phyloP scores from a whole-genome alignment of 1,139 yeast genomes.

The Hyphopichia khmerensis region DNA sequence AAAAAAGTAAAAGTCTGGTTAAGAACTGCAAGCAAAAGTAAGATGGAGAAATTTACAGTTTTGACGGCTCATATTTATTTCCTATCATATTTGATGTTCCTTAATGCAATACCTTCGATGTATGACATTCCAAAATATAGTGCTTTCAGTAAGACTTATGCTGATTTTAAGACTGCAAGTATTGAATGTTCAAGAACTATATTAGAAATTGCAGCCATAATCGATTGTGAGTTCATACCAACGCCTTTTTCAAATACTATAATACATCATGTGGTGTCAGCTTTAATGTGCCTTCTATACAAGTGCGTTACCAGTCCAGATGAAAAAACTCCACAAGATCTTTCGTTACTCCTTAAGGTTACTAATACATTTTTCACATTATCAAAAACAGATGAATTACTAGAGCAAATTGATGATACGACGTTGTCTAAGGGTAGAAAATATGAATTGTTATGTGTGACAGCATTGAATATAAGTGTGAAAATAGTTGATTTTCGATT shows the following conservation, averaged over 20 bases:
- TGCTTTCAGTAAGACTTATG: background rate
- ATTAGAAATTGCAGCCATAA: slow-evolving; percentile 12
- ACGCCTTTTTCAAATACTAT: background rate
- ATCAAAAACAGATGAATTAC: too few relatives aligned
- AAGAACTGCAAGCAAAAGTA: background rate
- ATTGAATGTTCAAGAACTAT: slow-evolving; percentile 22
- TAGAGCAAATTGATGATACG: too few relatives aligned
- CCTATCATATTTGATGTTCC: slow-evolving; percentile 18
- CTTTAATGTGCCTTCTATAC: slow-evolving; percentile 1
- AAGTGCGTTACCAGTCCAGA: background rate
- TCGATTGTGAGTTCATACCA: slow-evolving; percentile 4
- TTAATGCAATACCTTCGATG: slow-evolving; percentile 18
- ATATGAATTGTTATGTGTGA: too few relatives aligned
- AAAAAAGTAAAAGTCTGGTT: background rate
- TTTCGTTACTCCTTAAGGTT: too few relatives aligned
- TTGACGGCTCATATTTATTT: slow-evolving; percentile 15
- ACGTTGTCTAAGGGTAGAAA: too few relatives aligned
- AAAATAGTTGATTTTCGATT: too few relatives aligned
- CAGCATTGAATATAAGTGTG: too few relatives aligned
- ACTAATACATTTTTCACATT: too few relatives aligned
- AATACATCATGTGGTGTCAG: slow-evolving; percentile 1
- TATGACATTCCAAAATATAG: slow-evolving; percentile 7
- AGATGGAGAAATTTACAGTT: slow-evolving; percentile 4
- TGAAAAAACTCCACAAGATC: background rate
- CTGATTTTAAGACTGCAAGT: slow-evolving; percentile 9